Percentiles rank a stretch among this genome's conserved stretches.
Evolutionary conservation across 257 asterid genomes (phyloP).

Genomic region (Solanum tacnaense): DNA sequence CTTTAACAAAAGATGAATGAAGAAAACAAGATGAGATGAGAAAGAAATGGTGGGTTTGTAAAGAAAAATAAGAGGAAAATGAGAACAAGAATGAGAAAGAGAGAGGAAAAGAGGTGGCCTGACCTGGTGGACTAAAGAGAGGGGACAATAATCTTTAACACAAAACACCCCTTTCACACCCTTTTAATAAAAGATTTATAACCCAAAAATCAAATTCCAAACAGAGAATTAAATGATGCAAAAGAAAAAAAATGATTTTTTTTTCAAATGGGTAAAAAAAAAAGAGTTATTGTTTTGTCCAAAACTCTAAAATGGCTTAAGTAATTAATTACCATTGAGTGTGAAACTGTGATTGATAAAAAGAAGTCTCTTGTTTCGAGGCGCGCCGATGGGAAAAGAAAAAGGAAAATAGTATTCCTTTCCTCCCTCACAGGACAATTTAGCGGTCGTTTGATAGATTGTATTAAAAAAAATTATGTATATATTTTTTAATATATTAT

Average conservation of each 20-base stretch:
- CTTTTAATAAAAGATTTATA: neutral
- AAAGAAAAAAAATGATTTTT: neutral
- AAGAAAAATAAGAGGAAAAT: constrained; percentile 3
- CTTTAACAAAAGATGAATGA: constrained; percentile 3
- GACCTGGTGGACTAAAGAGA: constrained; percentile 7
- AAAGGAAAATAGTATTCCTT: neutral
- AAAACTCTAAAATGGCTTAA: constrained; percentile 7
- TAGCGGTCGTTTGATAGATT: no score
- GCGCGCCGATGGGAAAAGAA: neutral
- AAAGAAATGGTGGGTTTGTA: constrained; percentile 27
- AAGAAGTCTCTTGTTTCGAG: neutral
- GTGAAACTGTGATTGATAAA: neutral
- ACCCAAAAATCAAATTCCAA: neutral
- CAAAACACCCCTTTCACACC: neutral
- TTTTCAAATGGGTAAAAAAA: neutral
- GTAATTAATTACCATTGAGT: neutral
- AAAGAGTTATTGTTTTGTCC: neutral
- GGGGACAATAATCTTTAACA: constrained; percentile 1
- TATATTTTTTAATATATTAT: no score
- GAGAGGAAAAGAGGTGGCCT: constrained; percentile 5
- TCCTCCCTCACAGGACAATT: neutral
- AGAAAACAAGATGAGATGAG: constrained; percentile 2
- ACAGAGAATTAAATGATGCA: neutral
- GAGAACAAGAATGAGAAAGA: neutral
- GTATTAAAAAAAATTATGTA: no score